phyloP scores from a whole-genome alignment of 768 basidiomycete species.

The Lactarius trivialis region DNA sequence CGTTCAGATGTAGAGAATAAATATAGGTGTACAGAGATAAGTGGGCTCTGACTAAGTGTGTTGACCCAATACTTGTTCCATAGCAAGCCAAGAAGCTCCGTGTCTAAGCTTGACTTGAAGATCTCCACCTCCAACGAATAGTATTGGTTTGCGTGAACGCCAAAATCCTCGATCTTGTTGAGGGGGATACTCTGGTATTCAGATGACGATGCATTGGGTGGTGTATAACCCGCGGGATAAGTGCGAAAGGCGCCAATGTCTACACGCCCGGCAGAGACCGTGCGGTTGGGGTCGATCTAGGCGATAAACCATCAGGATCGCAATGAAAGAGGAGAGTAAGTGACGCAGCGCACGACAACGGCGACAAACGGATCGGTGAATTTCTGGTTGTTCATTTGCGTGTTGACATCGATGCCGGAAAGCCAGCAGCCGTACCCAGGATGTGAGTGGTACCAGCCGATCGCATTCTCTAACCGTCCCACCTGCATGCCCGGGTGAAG shows the following conservation, averaged over 20 bases:
- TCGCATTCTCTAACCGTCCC: slow-evolving; percentile 75
- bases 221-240: slow-evolving; percentile 92
- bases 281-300: slow-evolving; percentile 96
- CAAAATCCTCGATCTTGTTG: slow-evolving; percentile 97
- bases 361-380: slow-evolving; percentile 96
- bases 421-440: slow-evolving; percentile 99
- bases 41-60: slow-evolving; percentile 86
- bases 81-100: slow-evolving; percentile 77
- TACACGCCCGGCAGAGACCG: slow-evolving; percentile 95
- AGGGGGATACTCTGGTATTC: slow-evolving; percentile 97
- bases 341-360: slow-evolving; percentile 65
- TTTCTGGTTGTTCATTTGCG: slow-evolving; percentile 91
- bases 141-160: slow-evolving; percentile 95
- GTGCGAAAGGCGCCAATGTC: slow-evolving; percentile 99
- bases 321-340: background rate
- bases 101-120: slow-evolving; percentile 89
- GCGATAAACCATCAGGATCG: background rate
- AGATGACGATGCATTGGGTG: slow-evolving; percentile 57
- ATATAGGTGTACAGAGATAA: slow-evolving; percentile 66
- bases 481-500: slow-evolving; percentile 41
- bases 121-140: slow-evolving; percentile 92
- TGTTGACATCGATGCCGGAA: slow-evolving; percentile 97
- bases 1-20: background rate
- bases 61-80: slow-evolving; percentile 99
- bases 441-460: slow-evolving; percentile 99